phyloP scores from a whole-genome alignment of 2,329 filamentous ascomycete genomes.

The Phaeosphaeria sp. region DNA sequence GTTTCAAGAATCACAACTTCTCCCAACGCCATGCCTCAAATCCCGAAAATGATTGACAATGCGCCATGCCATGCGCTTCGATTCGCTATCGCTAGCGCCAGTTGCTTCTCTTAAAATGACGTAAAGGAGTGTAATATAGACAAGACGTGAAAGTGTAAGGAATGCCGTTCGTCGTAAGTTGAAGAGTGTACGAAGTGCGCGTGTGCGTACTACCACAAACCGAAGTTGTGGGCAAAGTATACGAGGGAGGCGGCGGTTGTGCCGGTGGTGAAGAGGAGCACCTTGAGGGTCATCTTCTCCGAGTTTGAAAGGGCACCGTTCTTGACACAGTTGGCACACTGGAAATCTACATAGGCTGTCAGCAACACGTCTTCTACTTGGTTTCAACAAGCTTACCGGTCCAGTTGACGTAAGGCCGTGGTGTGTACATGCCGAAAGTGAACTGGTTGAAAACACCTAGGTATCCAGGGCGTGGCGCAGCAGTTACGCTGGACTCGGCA shows the following conservation, averaged over 20 bases:
- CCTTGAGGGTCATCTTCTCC: slow-evolving; percentile 62
- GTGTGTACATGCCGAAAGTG: slow-evolving; percentile 68
- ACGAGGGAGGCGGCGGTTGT: slow-evolving; percentile 66
- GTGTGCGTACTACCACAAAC: slow-evolving; percentile 42
- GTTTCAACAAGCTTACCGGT: slow-evolving; percentile 49
- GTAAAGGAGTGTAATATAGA: slow-evolving; percentile 29
- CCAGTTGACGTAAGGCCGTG: slow-evolving; percentile 59
- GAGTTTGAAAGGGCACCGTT: slow-evolving; percentile 58
- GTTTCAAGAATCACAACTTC: background rate
- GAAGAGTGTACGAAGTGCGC: background rate
- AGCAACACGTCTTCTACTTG: slow-evolving; percentile 1
- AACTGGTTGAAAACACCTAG: slow-evolving; percentile 59
- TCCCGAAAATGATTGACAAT: slow-evolving; percentile 13
- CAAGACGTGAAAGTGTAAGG: slow-evolving; percentile 25
- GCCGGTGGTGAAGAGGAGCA: slow-evolving; percentile 61
- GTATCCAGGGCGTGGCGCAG: slow-evolving; percentile 61
- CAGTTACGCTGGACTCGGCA: slow-evolving; percentile 58
- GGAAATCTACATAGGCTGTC: slow-evolving; percentile 51
- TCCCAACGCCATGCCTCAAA: slow-evolving; percentile 20
- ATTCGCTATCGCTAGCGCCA: slow-evolving; percentile 19
- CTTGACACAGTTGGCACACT: slow-evolving; percentile 61
- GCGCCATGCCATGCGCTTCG: slow-evolving; percentile 10
- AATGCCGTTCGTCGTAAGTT: slow-evolving; percentile 23
- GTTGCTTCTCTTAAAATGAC: slow-evolving; percentile 17
- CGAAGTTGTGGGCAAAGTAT: slow-evolving; percentile 56